Evolutionary conservation across 345 rosid species (phyloP), one percentile per base, ranked within the genome.

Genomic region (Combretum micranthum): DNA sequence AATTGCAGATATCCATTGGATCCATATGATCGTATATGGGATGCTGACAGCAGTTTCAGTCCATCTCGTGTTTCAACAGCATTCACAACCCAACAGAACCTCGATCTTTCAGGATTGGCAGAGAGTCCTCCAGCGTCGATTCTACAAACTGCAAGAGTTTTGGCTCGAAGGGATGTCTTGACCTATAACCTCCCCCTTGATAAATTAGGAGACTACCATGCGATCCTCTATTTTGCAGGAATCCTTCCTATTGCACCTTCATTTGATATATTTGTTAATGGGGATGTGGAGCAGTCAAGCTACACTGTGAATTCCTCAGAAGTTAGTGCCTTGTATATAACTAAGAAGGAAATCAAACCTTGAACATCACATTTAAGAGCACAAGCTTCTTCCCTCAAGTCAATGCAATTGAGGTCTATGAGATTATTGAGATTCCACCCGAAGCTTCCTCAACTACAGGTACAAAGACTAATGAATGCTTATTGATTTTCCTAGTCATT

Each of bases 401-500:
- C 61, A 88, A 80, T 66, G 96, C 80, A 23, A 66, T 91, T 20
- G 96, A 88, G 61, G 86, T 91, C 17, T 84, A 82, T 42, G 64
- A 84, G 69, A 74, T 84, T 42, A 59, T 86, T 44, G 83, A 81
- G 61, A 78, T 81, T 60, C 95, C 92, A 57, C 59, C 47, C 10
- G 88, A 86, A 73, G 79, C 86, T 69, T 84, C 98, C 47, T 82
- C 96, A 59, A 88, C 96, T 51, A 91, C 91, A 82, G 96, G 96
- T 87, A 57, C 45, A 44, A 26, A 50, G 46, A 47, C 52, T 60
- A 48, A 14, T 7, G 16, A 39, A 32, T 32, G 39, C 39, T 32
- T 32, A 7, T 1, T 11, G 10, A 32, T 32, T 9, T 32, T 32
- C 39, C 39, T 32, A 32, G 39, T 4, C 20, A 17, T 45, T 26